These are phyloP conservation scores for Marchantia polymorpha DNA, from an alignment of 225 moss, liverwort and hornwort genomes.

Conservation along the genomic window DNA sequence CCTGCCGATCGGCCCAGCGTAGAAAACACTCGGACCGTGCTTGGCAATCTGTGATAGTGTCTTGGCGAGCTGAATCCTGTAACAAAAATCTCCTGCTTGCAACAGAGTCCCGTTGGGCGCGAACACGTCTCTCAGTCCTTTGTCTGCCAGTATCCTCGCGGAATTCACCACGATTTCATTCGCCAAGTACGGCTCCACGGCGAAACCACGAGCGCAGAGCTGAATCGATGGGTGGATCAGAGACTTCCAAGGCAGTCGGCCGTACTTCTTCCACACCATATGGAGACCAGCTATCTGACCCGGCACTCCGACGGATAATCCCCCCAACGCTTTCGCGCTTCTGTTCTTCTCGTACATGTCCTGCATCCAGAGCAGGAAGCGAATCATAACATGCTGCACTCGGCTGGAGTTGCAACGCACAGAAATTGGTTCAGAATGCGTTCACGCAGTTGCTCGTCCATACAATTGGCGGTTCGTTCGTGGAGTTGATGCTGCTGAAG, in stretches of 20 bases:
- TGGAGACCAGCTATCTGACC: slow-evolving; percentile 77
- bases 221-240: slow-evolving; percentile 54
- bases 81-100: slow-evolving; percentile 49
- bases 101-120: slow-evolving; percentile 53
- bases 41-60: slow-evolving; percentile 50
- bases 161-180: background rate
- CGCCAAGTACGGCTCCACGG: slow-evolving; percentile 58
- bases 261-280: slow-evolving; percentile 59
- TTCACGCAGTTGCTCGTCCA: too few species aligned
- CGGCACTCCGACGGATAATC: slow-evolving; percentile 59
- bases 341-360: slow-evolving; percentile 63
- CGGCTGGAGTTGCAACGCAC: too few species aligned
- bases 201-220: slow-evolving; percentile 57
- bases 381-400: too few species aligned
- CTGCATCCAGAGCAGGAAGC: slow-evolving; percentile 47
- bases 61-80: slow-evolving; percentile 48
- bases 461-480: too few species aligned
- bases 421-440: too few species aligned
- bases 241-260: slow-evolving; percentile 54
- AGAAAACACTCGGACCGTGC: slow-evolving; percentile 56
- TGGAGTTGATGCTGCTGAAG: too few species aligned
- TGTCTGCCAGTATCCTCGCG: slow-evolving; percentile 40
- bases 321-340: slow-evolving; percentile 41
- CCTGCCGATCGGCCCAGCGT: slow-evolving; percentile 54
- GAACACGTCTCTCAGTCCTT: slow-evolving; percentile 55